Evolutionary conservation across 495 filamentous ascomycete species (phyloP), one percentile per base, ranked within the genome.

Genomic region (Ascodesmis nigricans): DNA sequence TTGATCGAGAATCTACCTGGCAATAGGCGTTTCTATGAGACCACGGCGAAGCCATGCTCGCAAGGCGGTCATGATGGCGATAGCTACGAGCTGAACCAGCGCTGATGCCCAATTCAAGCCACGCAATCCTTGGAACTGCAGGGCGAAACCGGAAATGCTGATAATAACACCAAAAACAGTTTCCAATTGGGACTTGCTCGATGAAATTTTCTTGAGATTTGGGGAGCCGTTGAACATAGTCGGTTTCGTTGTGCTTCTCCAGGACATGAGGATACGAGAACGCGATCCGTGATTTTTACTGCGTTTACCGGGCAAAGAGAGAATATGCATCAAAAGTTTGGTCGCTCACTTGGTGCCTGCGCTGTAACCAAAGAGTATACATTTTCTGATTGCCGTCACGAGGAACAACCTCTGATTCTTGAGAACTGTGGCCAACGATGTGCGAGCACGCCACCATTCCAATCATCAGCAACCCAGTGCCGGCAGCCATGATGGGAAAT

Each of bases 91-190:
- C 25, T 64, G 56, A 16, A 59, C 47, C 2, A 66, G 36, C 10
- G 57, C 58, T 4, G 61, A 56, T n/a, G 58, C 60, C 14, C 62
- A 56, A 29, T 65, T 57, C 16, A 68, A 49, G 1, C 57, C 61
- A 25, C 63, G 55, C 2, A 64, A 39, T 1, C 64, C 64, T 4
- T 61, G 44, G 37, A 68, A 68, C 40, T 68, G 63, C 4, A 55
- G 32, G 19, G 65, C 40, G 27, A 64, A 68, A 1, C 64, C 65
- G 1, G 53, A n/a, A 29, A 66, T 36, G 3, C 57, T 59, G 0
- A 58, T 18, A 2, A 33, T 2, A 3, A 42, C 45, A 7, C 36
- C 52, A 8, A 33, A 17, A 9, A 48, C 11, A 0, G 46, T 42
- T 19, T 34, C 30, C 21, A 39, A 25, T 20, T 36, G 5, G 5